Conservation (phyloP, 108 stramenopile genomes). For the Nitzschia sp. region DNA sequence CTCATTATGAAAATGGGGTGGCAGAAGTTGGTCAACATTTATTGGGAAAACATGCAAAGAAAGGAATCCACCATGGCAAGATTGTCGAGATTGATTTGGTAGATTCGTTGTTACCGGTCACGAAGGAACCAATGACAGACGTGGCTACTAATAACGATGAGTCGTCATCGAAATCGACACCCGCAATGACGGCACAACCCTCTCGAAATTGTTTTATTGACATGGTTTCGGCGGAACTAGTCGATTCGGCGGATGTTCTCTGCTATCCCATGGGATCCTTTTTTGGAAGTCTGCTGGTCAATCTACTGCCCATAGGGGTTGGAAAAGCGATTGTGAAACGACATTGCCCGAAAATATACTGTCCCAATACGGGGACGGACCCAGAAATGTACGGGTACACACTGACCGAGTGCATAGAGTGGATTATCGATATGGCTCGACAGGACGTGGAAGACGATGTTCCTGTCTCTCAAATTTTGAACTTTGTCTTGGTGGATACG, state of each 20-base stretch:
- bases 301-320: constrained; percentile 30
- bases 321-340: constrained; percentile 24
- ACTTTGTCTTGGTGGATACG: constrained; percentile 39
- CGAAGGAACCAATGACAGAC: not conserved
- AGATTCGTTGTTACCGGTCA: constrained; percentile 1
- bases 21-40: constrained; percentile 35
- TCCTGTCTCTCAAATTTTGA: constrained; percentile 22
- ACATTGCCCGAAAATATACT: constrained; percentile 33
- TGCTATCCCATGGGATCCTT: constrained; percentile 38
- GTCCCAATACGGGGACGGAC: constrained; percentile 36
- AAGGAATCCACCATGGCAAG: constrained; percentile 5
- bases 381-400: constrained; percentile 35
- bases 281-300: constrained; percentile 30
- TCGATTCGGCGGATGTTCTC: constrained; percentile 23
- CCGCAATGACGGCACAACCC: not conserved
- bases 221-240: constrained; percentile 26
- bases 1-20: constrained; percentile 23
- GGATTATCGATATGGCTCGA: constrained; percentile 26
- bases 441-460: constrained; percentile 10
- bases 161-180: not conserved
- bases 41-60: constrained; percentile 14
- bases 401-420: constrained; percentile 15
- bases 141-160: too few relatives aligned
- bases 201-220: constrained; percentile 32
- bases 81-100: constrained; percentile 34